Percentiles rank a stretch among this genome's conserved stretches.
These are phyloP conservation scores for Leccinum variicolor DNA, from an alignment of 768 basidiomycete species.

Conservation along the genomic window DNA sequence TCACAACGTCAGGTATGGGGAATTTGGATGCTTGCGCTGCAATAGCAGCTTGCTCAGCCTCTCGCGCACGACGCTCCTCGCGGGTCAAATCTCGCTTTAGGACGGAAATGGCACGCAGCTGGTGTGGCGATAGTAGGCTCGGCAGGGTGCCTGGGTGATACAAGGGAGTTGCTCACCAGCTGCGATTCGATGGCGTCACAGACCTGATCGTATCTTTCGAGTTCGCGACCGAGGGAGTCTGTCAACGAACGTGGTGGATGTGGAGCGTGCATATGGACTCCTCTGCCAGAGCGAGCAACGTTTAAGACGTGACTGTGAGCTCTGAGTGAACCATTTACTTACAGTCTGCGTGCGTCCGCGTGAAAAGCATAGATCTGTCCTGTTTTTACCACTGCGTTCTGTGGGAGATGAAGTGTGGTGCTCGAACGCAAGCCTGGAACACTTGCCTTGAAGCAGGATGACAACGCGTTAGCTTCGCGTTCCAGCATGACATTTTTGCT, in stretches of 20 bases:
- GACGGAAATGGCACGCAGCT: constrained; percentile 72
- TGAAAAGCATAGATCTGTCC: constrained; percentile 72
- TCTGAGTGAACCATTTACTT: constrained; percentile 21
- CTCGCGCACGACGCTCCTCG: constrained; percentile 53
- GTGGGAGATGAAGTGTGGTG: constrained; percentile 1
- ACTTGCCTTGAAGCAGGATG: constrained; percentile 54
- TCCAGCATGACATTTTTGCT: constrained; percentile 46
- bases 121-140: background rate
- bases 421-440: background rate
- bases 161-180: constrained; percentile 44
- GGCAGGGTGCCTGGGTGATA: background rate
- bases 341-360: constrained; percentile 63
- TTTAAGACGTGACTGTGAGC: background rate
- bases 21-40: constrained; percentile 29
- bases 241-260: constrained; percentile 65
- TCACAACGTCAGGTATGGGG: constrained; percentile 21
- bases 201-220: constrained; percentile 77
- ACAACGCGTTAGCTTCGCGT: constrained; percentile 61
- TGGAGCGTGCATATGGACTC: constrained; percentile 53
- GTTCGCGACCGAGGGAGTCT: constrained; percentile 63
- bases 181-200: constrained; percentile 76
- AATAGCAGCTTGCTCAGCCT: constrained; percentile 42
- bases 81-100: constrained; percentile 66
- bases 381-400: constrained; percentile 68
- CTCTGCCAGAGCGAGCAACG: constrained; percentile 36